A percentile compares a stretch with the other conserved stretches of the same genome.
phyloP scores from a whole-genome alignment of 2,329 filamentous ascomycete species.

The Ophiostoma angusticollis region DNA sequence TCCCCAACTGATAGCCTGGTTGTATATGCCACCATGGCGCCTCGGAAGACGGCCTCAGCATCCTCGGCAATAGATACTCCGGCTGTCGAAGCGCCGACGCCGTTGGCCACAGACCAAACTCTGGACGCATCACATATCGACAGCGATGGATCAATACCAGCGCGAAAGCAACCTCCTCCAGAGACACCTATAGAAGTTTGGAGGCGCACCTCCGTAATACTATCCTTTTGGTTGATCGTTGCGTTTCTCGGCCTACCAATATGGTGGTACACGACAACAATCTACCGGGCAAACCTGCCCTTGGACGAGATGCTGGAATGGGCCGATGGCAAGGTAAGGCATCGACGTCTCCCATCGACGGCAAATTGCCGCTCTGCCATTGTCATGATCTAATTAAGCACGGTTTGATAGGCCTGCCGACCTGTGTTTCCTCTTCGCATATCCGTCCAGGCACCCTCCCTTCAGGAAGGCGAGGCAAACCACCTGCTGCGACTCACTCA shows the following conservation, averaged over 20 bases:
- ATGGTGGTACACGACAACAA: constrained; percentile 93
- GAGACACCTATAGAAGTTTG: constrained; percentile 59
- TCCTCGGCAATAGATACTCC: background rate
- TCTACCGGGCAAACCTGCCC: constrained; percentile 76
- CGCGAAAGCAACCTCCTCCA: constrained; percentile 51
- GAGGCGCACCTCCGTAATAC: constrained; percentile 60
- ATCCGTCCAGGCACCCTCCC: constrained; percentile 54
- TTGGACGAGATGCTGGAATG: constrained; percentile 78
- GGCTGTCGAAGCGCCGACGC: background rate
- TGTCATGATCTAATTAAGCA: too few relatives aligned
- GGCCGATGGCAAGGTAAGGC: constrained; percentile 71
- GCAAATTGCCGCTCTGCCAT: too few relatives aligned
- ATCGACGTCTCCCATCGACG: too few relatives aligned
- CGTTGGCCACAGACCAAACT: background rate
- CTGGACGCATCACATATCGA: background rate
- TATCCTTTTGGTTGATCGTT: constrained; percentile 85
- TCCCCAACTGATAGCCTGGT: background rate
- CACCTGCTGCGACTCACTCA: constrained; percentile 71
- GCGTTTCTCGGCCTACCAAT: constrained; percentile 74
- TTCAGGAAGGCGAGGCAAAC: constrained; percentile 55
- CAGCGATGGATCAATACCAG: constrained; percentile 1
- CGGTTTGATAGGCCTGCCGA: constrained; percentile 55
- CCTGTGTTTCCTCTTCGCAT: constrained; percentile 81
- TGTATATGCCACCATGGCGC: constrained; percentile 10
- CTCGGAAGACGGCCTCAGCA: constrained; percentile 5